phyloP scores from a whole-genome alignment of 805 yeast species.

The Sugiyamaella qingdaonensis region DNA sequence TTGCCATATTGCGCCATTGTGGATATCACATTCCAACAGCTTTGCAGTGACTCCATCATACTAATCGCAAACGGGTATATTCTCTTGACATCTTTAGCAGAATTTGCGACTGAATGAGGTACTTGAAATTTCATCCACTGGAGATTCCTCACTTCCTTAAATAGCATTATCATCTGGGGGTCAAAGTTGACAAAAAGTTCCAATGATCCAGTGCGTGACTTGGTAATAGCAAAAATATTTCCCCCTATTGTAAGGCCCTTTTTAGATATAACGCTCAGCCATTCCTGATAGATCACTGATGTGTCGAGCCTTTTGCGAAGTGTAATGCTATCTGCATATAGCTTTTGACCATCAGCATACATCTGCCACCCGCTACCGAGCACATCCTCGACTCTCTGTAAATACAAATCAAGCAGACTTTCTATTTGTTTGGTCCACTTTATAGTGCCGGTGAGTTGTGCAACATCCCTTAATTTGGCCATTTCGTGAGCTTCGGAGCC shows the following conservation, averaged over 20 bases:
- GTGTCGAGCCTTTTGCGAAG: slow-evolving; percentile 48
- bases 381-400: slow-evolving; percentile 45
- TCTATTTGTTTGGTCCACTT: slow-evolving; percentile 53
- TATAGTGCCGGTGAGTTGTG: slow-evolving; percentile 44
- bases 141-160: slow-evolving; percentile 53
- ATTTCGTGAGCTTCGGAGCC: slow-evolving; percentile 33
- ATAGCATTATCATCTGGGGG: slow-evolving; percentile 37
- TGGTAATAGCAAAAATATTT: slow-evolving; percentile 37
- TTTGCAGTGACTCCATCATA: slow-evolving; percentile 47
- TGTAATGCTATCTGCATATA: slow-evolving; percentile 46
- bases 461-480: slow-evolving; percentile 43
- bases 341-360: slow-evolving; percentile 62
- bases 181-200: slow-evolving; percentile 52
- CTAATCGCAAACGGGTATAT: slow-evolving; percentile 56
- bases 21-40: slow-evolving; percentile 35
- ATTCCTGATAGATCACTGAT: slow-evolving; percentile 39
- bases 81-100: slow-evolving; percentile 47
- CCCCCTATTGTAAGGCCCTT: slow-evolving; percentile 30
- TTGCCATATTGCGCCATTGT: slow-evolving; percentile 39
- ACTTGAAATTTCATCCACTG: slow-evolving; percentile 49
- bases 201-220: slow-evolving; percentile 25
- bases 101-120: slow-evolving; percentile 48
- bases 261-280: slow-evolving; percentile 41
- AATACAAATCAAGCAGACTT: slow-evolving; percentile 40
- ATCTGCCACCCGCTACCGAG: slow-evolving; percentile 59